Evolutionary conservation across 169 alveolate genomes (phyloP), one percentile per base, ranked within the genome.

Genomic region (Cryptosporidium meleagridis): DNA sequence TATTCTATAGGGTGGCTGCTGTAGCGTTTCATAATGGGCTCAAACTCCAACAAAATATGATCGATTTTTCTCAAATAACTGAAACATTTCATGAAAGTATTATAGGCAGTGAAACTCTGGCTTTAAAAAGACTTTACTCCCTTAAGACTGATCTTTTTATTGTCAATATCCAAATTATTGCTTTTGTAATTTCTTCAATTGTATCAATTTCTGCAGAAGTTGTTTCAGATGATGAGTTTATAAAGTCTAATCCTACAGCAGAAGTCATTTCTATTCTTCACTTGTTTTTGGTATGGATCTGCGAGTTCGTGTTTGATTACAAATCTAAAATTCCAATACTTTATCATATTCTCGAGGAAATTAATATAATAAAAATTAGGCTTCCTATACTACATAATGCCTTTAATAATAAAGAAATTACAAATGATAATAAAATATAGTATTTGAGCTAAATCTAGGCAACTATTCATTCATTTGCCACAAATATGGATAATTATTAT

Each of bases 281-380:
- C 10, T 18, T 39, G 23, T 80, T 61, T 65, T 33, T 80, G 23
- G 44, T 80, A 33, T 80, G 89, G 89, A 62, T 80, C 31, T 80
- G 89, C 29, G 89, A 80, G 52, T 80, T 80, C 26, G 73, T 65
- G 23, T 80, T 80, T 65, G 89, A 80, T 3, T 65, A 62, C 21
- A 80, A 59, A 48, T 41, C 55, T 8, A 37, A 59, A 53, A 80
- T 80, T 65, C 89, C 89, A 0, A 41, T n/a, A 44, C 8, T 80
- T 35, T 62, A 44, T 39, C 55, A 80, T 10, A 62, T 80, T 23
- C 75, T 80, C 18, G 89, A 80, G 52, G 89, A 80, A 61, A 59
- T 80, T 21, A 80, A 80, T 62, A 59, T 80, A 33, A 80, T 80
- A 18, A 80, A 65, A 31, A 65, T 80, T 18, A 80, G 89, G 62